phyloP scores from a whole-genome alignment of 768 basidiomycete species.

The Hortiboletus campestris region DNA sequence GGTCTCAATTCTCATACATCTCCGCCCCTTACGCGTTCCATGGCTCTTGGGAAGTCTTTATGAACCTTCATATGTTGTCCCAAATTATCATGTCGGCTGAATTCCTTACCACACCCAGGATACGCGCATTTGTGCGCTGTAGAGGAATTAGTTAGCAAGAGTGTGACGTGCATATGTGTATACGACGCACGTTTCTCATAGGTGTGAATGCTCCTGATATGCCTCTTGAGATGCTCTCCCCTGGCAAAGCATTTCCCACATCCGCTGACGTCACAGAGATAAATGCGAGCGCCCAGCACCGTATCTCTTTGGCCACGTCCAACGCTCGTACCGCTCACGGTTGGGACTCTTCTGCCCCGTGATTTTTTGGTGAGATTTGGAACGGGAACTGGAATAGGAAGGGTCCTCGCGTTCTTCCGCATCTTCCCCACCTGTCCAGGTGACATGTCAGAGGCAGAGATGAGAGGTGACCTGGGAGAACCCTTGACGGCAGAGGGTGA shows the following conservation, averaged over 20 bases:
- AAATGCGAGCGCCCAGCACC: constrained; percentile 48
- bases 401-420: constrained; percentile 38
- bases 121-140: constrained; percentile 79
- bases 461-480: constrained; percentile 32
- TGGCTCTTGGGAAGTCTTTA: constrained; percentile 35
- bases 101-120: constrained; percentile 79
- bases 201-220: constrained; percentile 86
- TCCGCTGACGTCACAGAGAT: constrained; percentile 74
- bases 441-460: constrained; percentile 30
- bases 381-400: constrained; percentile 59
- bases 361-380: constrained; percentile 71
- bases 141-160: constrained; percentile 5
- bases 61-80: constrained; percentile 88
- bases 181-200: constrained; percentile 79
- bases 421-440: constrained; percentile 26
- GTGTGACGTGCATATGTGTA: constrained; percentile 3
- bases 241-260: constrained; percentile 89
- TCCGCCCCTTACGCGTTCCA: constrained; percentile 26
- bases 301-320: constrained; percentile 35
- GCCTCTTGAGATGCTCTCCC: constrained; percentile 88
- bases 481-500: constrained; percentile 31
- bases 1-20: constrained; percentile 17
- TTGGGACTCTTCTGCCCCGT: constrained; percentile 65
- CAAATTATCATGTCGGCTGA: constrained; percentile 85
- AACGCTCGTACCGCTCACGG: constrained; percentile 35